These are phyloP conservation scores for Orbilia ellipsospora DNA, from an alignment of 2,329 filamentous ascomycete species.

Conservation along the genomic window DNA sequence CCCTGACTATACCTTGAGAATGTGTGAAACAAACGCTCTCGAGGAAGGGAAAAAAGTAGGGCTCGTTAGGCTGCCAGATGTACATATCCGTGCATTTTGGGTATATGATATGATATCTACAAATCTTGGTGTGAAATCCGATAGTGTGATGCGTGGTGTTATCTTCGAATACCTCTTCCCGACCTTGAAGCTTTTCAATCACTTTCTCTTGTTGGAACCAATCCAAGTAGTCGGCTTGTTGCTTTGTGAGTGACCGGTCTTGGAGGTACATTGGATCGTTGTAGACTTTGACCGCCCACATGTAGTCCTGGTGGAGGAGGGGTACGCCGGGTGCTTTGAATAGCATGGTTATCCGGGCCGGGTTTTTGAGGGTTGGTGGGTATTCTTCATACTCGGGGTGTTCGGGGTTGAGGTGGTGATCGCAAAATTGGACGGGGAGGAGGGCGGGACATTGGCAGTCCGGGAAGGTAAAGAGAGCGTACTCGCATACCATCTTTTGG, in stretches of 20 bases:
- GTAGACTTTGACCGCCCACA: slow-evolving; percentile 14
- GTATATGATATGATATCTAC: slow-evolving; percentile 48
- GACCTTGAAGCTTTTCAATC: slow-evolving; percentile 10
- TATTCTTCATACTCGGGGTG: slow-evolving; percentile 11
- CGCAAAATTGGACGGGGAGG: slow-evolving; percentile 39
- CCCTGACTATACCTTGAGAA: neutral
- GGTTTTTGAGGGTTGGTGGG: slow-evolving; percentile 12
- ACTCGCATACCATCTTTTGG: slow-evolving; percentile 43
- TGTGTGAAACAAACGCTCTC: slow-evolving; percentile 28
- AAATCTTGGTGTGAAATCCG: slow-evolving; percentile 48
- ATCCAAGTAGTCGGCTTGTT: neutral
- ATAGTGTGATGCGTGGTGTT: slow-evolving; percentile 5
- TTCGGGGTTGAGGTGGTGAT: slow-evolving; percentile 35
- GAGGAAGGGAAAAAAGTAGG: slow-evolving; percentile 31
- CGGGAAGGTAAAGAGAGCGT: slow-evolving; percentile 34
- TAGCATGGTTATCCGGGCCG: slow-evolving; percentile 39
- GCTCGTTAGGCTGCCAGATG: slow-evolving; percentile 1
- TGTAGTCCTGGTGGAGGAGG: slow-evolving; percentile 15
- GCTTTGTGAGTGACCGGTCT: neutral
- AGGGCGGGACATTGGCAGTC: slow-evolving; percentile 41
- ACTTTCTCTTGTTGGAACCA: slow-evolving; percentile 3
- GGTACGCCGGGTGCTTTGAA: slow-evolving; percentile 8
- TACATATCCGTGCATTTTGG: slow-evolving; percentile 29
- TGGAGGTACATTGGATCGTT: slow-evolving; percentile 21
- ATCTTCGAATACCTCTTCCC: slow-evolving; percentile 5